Conservation (phyloP, 225 moss, liverwort and hornwort species). For the Rhytidiadelphus loreus region DNA sequence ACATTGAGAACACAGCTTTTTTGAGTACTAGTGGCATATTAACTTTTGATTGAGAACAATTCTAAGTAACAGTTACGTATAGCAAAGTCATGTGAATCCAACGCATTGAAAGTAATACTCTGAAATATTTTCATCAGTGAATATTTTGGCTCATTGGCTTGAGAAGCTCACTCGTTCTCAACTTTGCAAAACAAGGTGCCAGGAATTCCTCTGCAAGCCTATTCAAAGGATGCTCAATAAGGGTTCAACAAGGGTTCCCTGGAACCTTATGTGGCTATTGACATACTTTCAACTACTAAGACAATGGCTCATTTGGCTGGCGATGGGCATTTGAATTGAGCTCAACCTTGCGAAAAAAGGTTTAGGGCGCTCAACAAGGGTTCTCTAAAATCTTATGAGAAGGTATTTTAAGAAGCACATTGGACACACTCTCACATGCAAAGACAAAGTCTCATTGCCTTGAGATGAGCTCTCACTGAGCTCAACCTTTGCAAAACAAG, state of each 20-base stretch:
- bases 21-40: not conserved
- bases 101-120: not conserved
- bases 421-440: not conserved
- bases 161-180: not conserved
- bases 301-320: not conserved
- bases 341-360: not conserved
- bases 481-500: not conserved
- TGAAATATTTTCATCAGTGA: not conserved
- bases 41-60: not conserved
- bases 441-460: not conserved
- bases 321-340: not conserved
- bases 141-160: not conserved
- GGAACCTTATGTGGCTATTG: not conserved
- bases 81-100: not conserved
- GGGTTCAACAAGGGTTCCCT: not conserved
- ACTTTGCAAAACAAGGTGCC: not conserved
- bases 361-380: too few relatives aligned
- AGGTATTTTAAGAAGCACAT: too few relatives aligned
- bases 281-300: not conserved
- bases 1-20: not conserved
- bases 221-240: not conserved
- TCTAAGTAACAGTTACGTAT: not conserved
- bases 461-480: not conserved
- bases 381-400: not conserved
- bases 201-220: not conserved